Percentiles rank a stretch among this genome's conserved stretches.
Evolutionary conservation across 257 asterid genomes (phyloP).

Genomic region (Solanum pimpinellifolium): DNA sequence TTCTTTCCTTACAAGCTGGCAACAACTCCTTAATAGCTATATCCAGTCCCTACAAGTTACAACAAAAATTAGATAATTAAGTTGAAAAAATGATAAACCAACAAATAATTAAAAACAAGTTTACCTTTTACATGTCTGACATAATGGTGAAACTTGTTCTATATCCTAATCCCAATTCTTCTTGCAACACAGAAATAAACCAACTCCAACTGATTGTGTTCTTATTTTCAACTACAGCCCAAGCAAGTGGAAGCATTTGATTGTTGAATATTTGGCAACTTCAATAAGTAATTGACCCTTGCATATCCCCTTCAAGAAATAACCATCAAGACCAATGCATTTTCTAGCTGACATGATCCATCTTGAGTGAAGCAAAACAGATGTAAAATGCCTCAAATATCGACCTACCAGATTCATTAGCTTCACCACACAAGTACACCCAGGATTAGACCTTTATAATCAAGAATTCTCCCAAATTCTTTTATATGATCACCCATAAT

Average conservation of each 20-base stretch:
- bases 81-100: not conserved
- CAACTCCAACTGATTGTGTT: not conserved
- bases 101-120: not conserved
- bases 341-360: not conserved
- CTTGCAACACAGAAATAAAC: not conserved
- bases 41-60: not conserved
- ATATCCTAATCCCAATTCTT: not conserved
- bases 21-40: not conserved
- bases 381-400: not conserved
- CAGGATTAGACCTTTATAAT: not conserved
- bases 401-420: not conserved
- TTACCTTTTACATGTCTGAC: not conserved
- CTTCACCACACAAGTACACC: not conserved
- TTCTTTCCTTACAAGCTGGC: not conserved
- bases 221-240: not conserved
- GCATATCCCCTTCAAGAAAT: not conserved
- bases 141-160: not conserved
- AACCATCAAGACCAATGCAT: not conserved
- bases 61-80: too few species aligned
- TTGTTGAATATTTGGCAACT: not conserved
- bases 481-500: not conserved
- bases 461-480: not conserved
- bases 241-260: not conserved
- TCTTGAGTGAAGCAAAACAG: not conserved
- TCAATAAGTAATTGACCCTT: not conserved